Evolutionary conservation across 169 alveolate species (phyloP).

Genomic region (Plasmodium cynomolgi): DNA sequence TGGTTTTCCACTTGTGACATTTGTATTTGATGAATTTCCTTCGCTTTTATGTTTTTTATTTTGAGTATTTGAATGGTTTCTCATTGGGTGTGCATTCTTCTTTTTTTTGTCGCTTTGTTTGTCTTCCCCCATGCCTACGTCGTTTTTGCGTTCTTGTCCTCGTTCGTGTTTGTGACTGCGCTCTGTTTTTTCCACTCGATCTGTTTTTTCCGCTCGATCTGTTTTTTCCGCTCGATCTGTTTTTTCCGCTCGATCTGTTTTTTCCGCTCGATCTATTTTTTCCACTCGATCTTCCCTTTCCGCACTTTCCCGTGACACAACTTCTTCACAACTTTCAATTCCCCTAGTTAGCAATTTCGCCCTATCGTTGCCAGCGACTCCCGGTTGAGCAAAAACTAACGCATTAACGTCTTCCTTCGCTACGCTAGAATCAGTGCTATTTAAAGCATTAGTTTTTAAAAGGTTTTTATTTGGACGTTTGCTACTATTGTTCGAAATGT

Average conservation of each 20-base stretch:
- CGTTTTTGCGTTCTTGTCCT: background rate
- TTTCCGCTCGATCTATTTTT: background rate
- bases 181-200: background rate
- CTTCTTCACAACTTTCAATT: background rate
- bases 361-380: slow-evolving; percentile 3
- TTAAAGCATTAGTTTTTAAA: slow-evolving; percentile 12
- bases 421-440: slow-evolving; percentile 15
- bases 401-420: slow-evolving; percentile 17
- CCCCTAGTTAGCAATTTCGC: background rate
- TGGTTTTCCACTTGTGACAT: background rate
- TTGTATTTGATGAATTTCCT: background rate
- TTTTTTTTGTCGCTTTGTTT: background rate
- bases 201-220: background rate
- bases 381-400: background rate
- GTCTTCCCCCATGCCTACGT: background rate
- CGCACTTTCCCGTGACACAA: background rate
- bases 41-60: slow-evolving; percentile 7
- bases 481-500: slow-evolving; percentile 4
- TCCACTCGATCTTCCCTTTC: background rate
- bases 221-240: background rate
- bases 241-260: background rate
- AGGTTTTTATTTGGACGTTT: background rate
- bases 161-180: background rate
- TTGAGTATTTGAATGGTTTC: slow-evolving; percentile 1
- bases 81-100: slow-evolving; percentile 13